phyloP scores from a whole-genome alignment of 768 basidiomycete species.

The Pholiota molesta region DNA sequence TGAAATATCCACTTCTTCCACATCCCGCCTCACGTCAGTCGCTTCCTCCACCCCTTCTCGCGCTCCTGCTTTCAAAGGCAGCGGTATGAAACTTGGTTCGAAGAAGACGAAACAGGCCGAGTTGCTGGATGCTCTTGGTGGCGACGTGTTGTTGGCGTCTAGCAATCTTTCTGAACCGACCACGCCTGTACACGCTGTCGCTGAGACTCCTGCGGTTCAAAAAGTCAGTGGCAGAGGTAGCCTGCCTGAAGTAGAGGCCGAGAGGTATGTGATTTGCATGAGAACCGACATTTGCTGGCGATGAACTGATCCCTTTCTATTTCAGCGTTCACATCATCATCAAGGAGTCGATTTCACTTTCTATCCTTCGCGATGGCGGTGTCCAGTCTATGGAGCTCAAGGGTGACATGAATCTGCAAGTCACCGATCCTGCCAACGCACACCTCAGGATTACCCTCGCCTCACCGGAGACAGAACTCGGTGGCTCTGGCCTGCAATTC shows the following conservation, averaged over 20 bases:
- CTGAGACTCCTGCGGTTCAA: conserved; percentile 49
- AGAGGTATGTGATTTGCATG: conserved; percentile 55
- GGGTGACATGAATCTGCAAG: conserved; percentile 92
- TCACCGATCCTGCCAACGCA: conserved; percentile 74
- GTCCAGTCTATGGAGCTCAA: conserved; percentile 88
- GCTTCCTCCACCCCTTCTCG: conserved; percentile 53
- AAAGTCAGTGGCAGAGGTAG: conserved; percentile 58
- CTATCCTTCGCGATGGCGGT: conserved; percentile 89
- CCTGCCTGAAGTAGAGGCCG: conserved; percentile 72
- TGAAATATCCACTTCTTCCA: conserved; percentile 42
- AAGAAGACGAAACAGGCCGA: conserved; percentile 93
- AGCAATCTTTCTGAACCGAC: conserved; percentile 48
- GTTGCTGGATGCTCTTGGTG: conserved; percentile 84
- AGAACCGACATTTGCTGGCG: background rate
- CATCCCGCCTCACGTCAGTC: conserved; percentile 43
- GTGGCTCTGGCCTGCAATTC: conserved; percentile 78
- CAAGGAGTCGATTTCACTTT: conserved; percentile 81
- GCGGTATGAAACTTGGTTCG: conserved; percentile 95
- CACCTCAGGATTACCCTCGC: conserved; percentile 72
- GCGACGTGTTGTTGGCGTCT: conserved; percentile 63
- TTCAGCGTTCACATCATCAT: conserved; percentile 83
- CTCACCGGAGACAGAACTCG: conserved; percentile 57
- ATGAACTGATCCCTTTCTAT: background rate
- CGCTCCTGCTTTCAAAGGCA: conserved; percentile 85
- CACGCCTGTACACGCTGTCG: conserved; percentile 43